Evolutionary conservation across 768 basidiomycete species (phyloP), one percentile per base, ranked within the genome.

Genomic region (Trametes sanguinea): DNA sequence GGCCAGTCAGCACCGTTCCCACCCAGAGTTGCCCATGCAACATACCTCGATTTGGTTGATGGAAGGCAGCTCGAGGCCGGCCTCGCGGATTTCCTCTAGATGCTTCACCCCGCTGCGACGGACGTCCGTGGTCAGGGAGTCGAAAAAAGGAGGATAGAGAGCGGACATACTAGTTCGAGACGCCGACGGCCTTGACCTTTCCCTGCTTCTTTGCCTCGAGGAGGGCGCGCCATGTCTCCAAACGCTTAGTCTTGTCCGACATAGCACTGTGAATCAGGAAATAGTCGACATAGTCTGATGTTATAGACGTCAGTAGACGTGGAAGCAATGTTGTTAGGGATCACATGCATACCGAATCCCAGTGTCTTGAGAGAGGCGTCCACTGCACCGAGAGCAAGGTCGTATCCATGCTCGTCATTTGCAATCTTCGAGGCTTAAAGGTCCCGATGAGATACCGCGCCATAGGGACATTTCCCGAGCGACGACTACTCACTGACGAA

Each of bases 11-110:
- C 35, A 11, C 11, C 11, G 35, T 37, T 6, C 35, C 35, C 35
- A 6, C 35, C 35, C 35, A 11, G 35, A 11, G 6, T 37, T 37
- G 6, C 35, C 11, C 35, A 37, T 6, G 35, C 35, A 2, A 22
- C 74, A 32, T 70, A 85, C 92, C 81, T 94, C 91, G 60, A 94
- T 85, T 70, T 94, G 92, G 69, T 94, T 93, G 51, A 94, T 85
- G 10, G 85, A 75, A 13, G 92, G 92, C 67, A 78, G 73, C 59
- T 83, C 83, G 54, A 83, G 77, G 6, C 88, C 88, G 0, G 84
- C 85, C 8, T 75, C 74, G 59, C 75, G 78, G 52, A 94, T 87
- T 71, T 94, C 90, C 66, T 92, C 85, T 4, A 94, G 77, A 66
- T 94, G 92, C 46, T 85, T 83, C 43, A 89, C 69, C n/a, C 81